phyloP scores from a whole-genome alignment of 2,329 filamentous ascomycete genomes.

The Drechslerella stenobrocha region DNA sequence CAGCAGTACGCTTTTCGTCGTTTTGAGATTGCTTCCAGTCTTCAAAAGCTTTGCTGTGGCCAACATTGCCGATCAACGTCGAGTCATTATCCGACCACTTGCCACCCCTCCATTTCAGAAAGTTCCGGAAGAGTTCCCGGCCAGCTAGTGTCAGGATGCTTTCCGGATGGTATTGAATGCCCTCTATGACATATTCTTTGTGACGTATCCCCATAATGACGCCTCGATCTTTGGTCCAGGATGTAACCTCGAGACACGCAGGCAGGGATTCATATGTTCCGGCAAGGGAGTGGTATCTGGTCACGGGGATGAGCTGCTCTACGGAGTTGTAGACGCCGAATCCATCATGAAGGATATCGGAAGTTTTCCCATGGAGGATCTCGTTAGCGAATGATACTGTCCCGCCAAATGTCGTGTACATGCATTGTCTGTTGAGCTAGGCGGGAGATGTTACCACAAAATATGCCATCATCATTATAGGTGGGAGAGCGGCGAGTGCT shows the following conservation, averaged over 20 bases:
- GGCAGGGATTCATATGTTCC: conserved; percentile 87
- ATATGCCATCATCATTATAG: not conserved
- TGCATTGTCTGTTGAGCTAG: conserved; percentile 71
- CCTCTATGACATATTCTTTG: conserved; percentile 87
- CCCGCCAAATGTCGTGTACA: conserved; percentile 90
- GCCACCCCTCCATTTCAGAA: conserved; percentile 81
- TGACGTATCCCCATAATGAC: conserved; percentile 97
- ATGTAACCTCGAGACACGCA: conserved; percentile 81
- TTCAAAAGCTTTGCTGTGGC: conserved; percentile 51
- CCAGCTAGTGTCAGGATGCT: conserved; percentile 92
- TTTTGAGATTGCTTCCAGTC: conserved; percentile 36
- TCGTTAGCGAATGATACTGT: conserved; percentile 90
- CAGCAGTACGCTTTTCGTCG: conserved; percentile 17
- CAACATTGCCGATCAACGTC: conserved; percentile 56
- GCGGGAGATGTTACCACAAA: conserved; percentile 5
- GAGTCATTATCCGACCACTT: conserved; percentile 83
- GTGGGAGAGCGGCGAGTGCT: not conserved
- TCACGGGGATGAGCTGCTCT: conserved; percentile 79
- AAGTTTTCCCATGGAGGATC: conserved; percentile 96
- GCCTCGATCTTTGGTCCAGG: conserved; percentile 80
- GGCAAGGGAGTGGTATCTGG: conserved; percentile 92
- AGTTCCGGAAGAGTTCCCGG: conserved; percentile 87
- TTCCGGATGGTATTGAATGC: conserved; percentile 96
- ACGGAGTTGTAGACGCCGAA: conserved; percentile 91
- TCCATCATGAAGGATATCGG: conserved; percentile 80